Conservation (phyloP, 805 yeast genomes). For the Priceomyces fermenticarens region DNA sequence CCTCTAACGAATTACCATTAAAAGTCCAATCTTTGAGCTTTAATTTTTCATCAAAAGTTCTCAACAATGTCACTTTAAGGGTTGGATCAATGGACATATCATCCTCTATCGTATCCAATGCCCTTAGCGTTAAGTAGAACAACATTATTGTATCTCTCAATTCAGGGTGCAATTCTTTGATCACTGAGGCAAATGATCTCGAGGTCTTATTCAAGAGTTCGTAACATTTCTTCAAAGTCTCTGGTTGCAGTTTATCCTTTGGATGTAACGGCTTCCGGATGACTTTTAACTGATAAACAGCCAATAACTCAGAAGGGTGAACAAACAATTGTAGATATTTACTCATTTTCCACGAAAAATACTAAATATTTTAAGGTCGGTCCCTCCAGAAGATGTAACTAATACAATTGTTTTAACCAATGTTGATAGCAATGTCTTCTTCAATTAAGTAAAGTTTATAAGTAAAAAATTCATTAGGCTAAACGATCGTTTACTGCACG, state of each 20-base stretch:
- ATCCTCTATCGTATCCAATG: slow-evolving; percentile 93
- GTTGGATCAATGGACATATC: slow-evolving; percentile 82
- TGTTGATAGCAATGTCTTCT: too few species aligned
- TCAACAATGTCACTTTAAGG: slow-evolving; percentile 70
- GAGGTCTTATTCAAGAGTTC: slow-evolving; percentile 67
- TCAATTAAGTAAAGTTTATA: too few species aligned
- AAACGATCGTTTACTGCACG: too few species aligned
- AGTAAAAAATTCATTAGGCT: too few species aligned
- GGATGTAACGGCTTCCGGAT: slow-evolving; percentile 57
- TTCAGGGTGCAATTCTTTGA: slow-evolving; percentile 87
- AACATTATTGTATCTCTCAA: slow-evolving; percentile 76
- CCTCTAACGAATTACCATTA: slow-evolving; percentile 68
- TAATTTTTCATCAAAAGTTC: slow-evolving; percentile 65
- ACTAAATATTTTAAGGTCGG: background rate
- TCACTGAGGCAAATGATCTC: slow-evolving; percentile 92
- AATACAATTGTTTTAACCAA: too few species aligned
- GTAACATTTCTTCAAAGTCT: slow-evolving; percentile 57
- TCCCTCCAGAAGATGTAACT: too few species aligned
- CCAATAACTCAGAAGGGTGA: slow-evolving; percentile 71
- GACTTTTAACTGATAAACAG: slow-evolving; percentile 57
- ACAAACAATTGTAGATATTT: slow-evolving; percentile 54
- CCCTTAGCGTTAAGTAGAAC: slow-evolving; percentile 83
- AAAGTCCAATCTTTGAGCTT: slow-evolving; percentile 75
- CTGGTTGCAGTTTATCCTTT: slow-evolving; percentile 30
- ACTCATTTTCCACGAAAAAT: slow-evolving; percentile 42